Base-by-base conservation (phyloP, 768 basidiomycete genomes). In the Neoboletus magnificus region DNA sequence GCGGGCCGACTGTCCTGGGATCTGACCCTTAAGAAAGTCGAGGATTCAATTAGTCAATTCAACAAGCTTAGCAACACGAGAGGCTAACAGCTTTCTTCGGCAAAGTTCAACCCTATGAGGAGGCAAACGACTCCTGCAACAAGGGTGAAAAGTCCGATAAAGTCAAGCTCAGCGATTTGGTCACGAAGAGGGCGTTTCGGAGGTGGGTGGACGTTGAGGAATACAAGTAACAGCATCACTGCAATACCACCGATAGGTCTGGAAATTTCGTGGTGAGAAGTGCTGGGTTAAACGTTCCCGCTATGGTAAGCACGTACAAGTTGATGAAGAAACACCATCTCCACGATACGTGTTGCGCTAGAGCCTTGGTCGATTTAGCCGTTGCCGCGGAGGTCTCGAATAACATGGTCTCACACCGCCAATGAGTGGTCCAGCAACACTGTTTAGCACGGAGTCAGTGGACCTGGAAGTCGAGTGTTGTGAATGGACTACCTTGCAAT, bases 271-370 rank as follows among this genome's bases (percentile, higher is more conserved):
- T 12, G n/a, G 48, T 48, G 22, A 43, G 37, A 33, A 18, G 16
- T 4, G 45, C 37, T 57, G 8, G 23, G 39, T 25, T 2, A 43
- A 32, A 51, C 23, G 1, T 7, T 25, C 8, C 2, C 15, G 6
- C 30, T 20, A 6, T 10, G 25, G 0, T 5, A 33, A n/a, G 36
- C 27, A 63, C 82, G 50, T 63, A 85, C 85, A 89, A 60, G 62
- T 88, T 87, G 58, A 89, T 83, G 65, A 81, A 87, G 68, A 89
- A 88, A 63, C 85, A 87, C 89, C 89, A 91, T 73, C 90, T 71
- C 90, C 90, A 91, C 0, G 82, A 76, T 18, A 83, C 84, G 63
- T 87, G 84, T 65, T 89, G 83, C 0, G 87, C 80, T 54, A 92
- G 80, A 10, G 75, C 82, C 86, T 87, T 54, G 36, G 20, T 35